Conservation (phyloP, 148 eudicot species). For the Oxyria digyna region DNA sequence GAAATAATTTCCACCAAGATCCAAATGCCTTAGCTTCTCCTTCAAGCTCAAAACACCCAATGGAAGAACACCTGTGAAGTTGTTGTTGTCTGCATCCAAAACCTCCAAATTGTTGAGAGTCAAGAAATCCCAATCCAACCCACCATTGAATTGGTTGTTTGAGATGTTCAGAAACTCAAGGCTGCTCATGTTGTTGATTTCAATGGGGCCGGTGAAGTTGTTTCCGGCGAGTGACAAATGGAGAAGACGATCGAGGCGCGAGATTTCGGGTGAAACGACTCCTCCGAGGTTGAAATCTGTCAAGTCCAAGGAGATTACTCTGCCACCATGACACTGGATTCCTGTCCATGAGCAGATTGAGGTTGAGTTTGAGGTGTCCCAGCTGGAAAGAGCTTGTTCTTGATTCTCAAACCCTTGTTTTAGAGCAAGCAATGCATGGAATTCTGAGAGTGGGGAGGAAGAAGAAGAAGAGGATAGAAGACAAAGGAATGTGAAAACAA, state of each 20-base stretch:
- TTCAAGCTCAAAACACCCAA: conserved; percentile 28
- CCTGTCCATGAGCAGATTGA: conserved; percentile 78
- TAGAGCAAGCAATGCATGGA: conserved; percentile 44
- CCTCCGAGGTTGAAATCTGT: conserved; percentile 60
- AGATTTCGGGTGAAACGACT: conserved; percentile 45
- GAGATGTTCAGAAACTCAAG: conserved; percentile 68
- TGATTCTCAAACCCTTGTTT: conserved; percentile 42
- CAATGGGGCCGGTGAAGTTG: conserved; percentile 66
- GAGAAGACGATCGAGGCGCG: conserved; percentile 34
- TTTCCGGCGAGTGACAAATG: conserved; percentile 63
- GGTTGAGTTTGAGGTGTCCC: conserved; percentile 55
- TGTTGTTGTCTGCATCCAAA: conserved; percentile 73
- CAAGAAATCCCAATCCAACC: conserved; percentile 41
- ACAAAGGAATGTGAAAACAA: conserved; percentile 24
- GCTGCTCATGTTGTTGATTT: conserved; percentile 20
- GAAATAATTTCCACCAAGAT: conserved; percentile 82
- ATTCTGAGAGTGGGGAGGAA: too few species aligned
- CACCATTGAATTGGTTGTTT: conserved; percentile 46
- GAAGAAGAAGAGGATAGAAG: conserved; percentile 25
- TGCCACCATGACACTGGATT: conserved; percentile 41
- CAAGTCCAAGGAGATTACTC: conserved; percentile 58
- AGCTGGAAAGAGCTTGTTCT: conserved; percentile 19
- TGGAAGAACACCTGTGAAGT: conserved; percentile 54
- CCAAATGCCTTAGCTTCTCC: conserved; percentile 45
- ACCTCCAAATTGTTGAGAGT: conserved; percentile 36